Base-by-base conservation (phyloP, 208 protist genomes). In the Leishmania tropica region DNA sequence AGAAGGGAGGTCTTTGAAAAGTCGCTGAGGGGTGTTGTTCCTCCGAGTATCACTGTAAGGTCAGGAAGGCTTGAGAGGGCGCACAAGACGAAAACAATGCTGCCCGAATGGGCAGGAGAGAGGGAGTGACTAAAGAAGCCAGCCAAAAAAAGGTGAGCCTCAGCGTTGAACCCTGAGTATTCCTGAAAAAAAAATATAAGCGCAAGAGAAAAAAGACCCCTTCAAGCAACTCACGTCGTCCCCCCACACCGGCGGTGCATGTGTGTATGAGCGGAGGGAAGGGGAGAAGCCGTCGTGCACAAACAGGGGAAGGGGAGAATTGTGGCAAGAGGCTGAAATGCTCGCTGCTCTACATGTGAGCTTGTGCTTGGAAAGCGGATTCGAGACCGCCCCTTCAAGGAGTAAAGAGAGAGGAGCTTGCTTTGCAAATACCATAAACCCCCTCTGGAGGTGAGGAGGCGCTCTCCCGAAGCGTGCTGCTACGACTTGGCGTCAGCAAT, bases 161-260 rank as follows among this genome's bases (percentile, higher is more conserved):
- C 13, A 35, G 62, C 13, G 1, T 11, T 42, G 11, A 7, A 24
- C 17, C 5, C 40, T 68, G 62, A 5, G 15, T 21, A 42, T 40
- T 31, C 19, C 4, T 7, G 53, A 53, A 17, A 28, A 53, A 13
- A 53, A 28, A 76, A n/a, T 31, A 70, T 31, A 24, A 48, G 13
- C 11, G 58, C 51, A 28, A 60, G 35, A 24, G 62, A 79, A 67
- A 76, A 80, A 74, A 53, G 15, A 74, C 31, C 13, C 62, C 13
- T 3, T 35, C 31, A 11, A 68, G 62, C 31, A 21, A 5, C 0
- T 31, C 58, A 64, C 31, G 62, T 68, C 15, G 28, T 68, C 31
- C 11, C 11, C 28, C 31, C 4, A 3, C 62, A 68, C 62, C 3
- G 3, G 31, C 13, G 15, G 0, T 68, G 62, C 31, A 2, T 7